Conservation (phyloP, 2,329 filamentous ascomycete species). For the Dothidotthia symphoricarpi region DNA sequence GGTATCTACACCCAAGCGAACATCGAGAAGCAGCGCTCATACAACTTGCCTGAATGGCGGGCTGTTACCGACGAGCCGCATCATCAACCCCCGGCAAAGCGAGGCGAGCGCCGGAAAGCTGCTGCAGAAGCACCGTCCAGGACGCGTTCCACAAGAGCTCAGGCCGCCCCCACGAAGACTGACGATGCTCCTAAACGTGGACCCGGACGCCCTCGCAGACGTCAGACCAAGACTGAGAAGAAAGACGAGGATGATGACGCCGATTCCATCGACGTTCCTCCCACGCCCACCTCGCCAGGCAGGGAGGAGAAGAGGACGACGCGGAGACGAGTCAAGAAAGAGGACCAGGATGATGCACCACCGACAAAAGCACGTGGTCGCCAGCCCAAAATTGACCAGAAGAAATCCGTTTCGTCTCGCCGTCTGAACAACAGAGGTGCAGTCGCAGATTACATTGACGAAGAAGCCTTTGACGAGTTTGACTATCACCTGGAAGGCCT, state of each 20-base stretch:
- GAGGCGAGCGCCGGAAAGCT: constrained; percentile 71
- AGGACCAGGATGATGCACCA: constrained; percentile 45
- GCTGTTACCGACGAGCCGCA: constrained; percentile 90
- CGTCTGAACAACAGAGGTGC: constrained; percentile 83
- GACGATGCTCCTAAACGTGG: constrained; percentile 48
- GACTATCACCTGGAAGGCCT: constrained; percentile 82
- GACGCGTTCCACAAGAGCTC: constrained; percentile 35
- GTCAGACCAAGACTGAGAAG: constrained; percentile 23
- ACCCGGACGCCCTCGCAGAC: constrained; percentile 48
- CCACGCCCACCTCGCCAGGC: constrained; percentile 45
- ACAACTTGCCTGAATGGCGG: constrained; percentile 96
- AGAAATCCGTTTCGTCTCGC: constrained; percentile 76
- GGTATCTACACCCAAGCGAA: constrained; percentile 97
- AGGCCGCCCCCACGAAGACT: constrained; percentile 31
- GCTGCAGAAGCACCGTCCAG: constrained; percentile 32
- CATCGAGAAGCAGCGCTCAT: constrained; percentile 91
- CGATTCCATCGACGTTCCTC: constrained; percentile 37
- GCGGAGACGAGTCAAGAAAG: constrained; percentile 29
- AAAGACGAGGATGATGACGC: constrained; percentile 33
- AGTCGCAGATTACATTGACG: constrained; percentile 75
- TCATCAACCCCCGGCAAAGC: constrained; percentile 87
- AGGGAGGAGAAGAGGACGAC: constrained; percentile 43
- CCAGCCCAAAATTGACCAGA: constrained; percentile 45
- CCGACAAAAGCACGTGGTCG: constrained; percentile 58
- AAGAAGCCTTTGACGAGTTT: constrained; percentile 85